Base-by-base conservation (phyloP, 1,139 yeast genomes). In the Zygosaccharomyces pseudobailii region DNA sequence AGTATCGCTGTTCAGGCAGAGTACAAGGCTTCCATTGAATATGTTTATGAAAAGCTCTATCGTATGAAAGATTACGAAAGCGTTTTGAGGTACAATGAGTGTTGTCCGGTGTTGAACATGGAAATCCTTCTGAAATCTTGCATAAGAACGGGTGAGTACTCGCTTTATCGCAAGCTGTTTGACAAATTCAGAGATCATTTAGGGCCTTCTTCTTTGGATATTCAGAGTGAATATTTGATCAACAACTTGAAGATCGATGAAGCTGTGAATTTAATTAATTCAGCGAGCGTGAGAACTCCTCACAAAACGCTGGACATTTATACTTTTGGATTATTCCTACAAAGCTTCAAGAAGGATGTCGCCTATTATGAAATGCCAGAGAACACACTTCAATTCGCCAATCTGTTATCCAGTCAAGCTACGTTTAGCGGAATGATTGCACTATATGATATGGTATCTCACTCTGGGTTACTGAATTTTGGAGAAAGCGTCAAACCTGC, bases 361-460 rank as follows among this genome's bases (percentile, higher is more conserved):
- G 35, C 47, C 9, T 44, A 49, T 21, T 42, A 50, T 25, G 53
- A 48, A 9, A 20, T 35, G 9, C 57, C 65, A 1, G 57, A 57
- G 31, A 61, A 58, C 36, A 56, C 61, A 6, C 44, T 61, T 31
- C 67, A 64, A 37, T 53, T 63, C n/a, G 63, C 66, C 5, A 63
- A 64, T 44, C 48, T 56, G 10, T 42, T 63, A 31, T 59, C 65
- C 9, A 35, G 58, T 9, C 56, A 57, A 21, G 37, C 51, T 3
- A 44, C 52, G 17, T 60, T 60, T 36, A 36, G 55, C 2, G 54
- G 54, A 9, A 51, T 61, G 55, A 36, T 61, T 17, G 47, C 58
- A 7, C 46, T 51, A 17, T 62, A 55, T 41, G 55, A 54, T 25
- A 39, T 44, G 8, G 46, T 51, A 9, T 35, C 48, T n/a, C 44